These are phyloP conservation scores for Polyplosphaeria fusca DNA, from an alignment of 495 filamentous ascomycete genomes.

Conservation along the genomic window DNA sequence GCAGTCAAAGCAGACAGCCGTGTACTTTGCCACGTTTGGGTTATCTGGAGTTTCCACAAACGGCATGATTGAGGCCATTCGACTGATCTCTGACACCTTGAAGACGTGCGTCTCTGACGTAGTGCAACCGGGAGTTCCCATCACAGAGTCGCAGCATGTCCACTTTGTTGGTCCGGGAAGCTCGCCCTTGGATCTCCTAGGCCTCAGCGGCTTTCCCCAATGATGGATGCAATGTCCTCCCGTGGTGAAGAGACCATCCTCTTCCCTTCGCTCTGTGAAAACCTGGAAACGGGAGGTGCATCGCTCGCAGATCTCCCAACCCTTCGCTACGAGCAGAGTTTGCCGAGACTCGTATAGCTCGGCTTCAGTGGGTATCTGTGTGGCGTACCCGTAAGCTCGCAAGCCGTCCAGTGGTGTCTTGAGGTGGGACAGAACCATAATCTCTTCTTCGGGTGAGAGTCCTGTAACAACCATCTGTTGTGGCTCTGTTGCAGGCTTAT, in stretches of 20 bases:
- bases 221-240: conserved; percentile 78
- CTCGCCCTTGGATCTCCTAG: conserved; percentile 49
- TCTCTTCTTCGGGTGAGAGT: conserved; percentile 63
- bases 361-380: conserved; percentile 54
- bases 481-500: background rate
- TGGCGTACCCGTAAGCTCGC: conserved; percentile 70
- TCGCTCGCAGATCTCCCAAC: conserved; percentile 85
- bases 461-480: conserved; percentile 57
- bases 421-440: conserved; percentile 58
- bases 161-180: conserved; percentile 56
- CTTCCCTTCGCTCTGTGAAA: conserved; percentile 74
- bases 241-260: conserved; percentile 72
- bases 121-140: conserved; percentile 72
- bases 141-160: conserved; percentile 70
- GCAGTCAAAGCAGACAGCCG: conserved; percentile 80
- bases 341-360: conserved; percentile 61
- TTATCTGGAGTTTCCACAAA: conserved; percentile 74
- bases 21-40: conserved; percentile 38
- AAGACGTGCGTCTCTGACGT: conserved; percentile 74
- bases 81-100: conserved; percentile 71
- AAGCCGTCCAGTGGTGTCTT: conserved; percentile 58
- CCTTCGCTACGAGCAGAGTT: conserved; percentile 62
- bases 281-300: conserved; percentile 85
- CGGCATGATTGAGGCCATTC: conserved; percentile 72
- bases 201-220: conserved; percentile 59